Evolutionary conservation across 495 filamentous ascomycete genomes (phyloP).

Genomic region (Pyronema omphalodes): DNA sequence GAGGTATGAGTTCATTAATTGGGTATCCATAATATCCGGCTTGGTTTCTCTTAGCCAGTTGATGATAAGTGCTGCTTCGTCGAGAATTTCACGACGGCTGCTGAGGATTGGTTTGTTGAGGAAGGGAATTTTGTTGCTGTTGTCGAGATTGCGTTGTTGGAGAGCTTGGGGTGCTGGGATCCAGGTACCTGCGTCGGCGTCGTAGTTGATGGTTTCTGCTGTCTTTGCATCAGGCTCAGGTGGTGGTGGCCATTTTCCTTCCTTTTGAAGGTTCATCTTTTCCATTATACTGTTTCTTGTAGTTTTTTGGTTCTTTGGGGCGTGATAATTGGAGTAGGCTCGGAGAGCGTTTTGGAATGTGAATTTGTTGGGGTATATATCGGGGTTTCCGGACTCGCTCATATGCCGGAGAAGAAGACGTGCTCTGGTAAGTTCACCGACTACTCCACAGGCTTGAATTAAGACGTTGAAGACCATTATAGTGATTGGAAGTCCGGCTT

Average conservation of each 20-base stretch:
- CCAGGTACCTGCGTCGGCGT: neutral
- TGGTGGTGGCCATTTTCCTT: too few relatives aligned
- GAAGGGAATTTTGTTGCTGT: constrained; percentile 15
- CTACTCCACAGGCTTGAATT: constrained; percentile 20
- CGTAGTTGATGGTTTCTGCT: neutral
- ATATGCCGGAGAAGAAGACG: constrained; percentile 23
- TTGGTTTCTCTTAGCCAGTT: constrained; percentile 11
- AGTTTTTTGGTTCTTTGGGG: neutral
- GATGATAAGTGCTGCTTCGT: constrained; percentile 13
- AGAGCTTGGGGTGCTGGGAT: neutral
- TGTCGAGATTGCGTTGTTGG: neutral
- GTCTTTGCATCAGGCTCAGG: neutral
- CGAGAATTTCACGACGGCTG: constrained; percentile 13
- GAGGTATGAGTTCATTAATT: constrained; percentile 21
- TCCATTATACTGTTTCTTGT: neutral
- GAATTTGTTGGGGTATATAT: constrained; percentile 13
- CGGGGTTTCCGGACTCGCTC: constrained; percentile 8
- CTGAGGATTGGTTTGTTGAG: constrained; percentile 12
- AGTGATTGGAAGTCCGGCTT: constrained; percentile 9
- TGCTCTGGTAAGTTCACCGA: constrained; percentile 19
- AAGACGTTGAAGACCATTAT: constrained; percentile 13
- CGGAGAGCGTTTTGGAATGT: constrained; percentile 21
- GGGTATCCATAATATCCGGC: constrained; percentile 13
- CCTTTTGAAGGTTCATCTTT: neutral
- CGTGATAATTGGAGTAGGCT: constrained; percentile 16